These are phyloP conservation scores for Zygotorulaspora sp. DNA, from an alignment of 805 yeast species.

Conservation along the genomic window DNA sequence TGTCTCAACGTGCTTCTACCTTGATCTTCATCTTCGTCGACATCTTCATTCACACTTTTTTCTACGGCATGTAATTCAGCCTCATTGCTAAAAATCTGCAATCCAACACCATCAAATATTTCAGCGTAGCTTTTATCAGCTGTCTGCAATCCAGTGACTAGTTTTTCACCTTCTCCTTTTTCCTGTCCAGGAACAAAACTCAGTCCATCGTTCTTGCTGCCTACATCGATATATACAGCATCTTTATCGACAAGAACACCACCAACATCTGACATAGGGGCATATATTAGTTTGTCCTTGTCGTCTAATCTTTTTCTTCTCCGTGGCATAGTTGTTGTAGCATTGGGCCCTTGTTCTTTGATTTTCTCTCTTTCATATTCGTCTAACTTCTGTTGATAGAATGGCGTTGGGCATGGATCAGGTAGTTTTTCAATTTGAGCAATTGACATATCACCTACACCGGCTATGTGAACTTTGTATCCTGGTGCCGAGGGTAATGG, in stretches of 20 bases:
- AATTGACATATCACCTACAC: constrained; percentile 85
- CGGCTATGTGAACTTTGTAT: constrained; percentile 87
- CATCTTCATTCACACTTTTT: constrained; percentile 40
- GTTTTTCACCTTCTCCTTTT: constrained; percentile 77
- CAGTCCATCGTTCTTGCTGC: constrained; percentile 30
- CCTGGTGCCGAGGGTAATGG: constrained; percentile 59
- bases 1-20: constrained; percentile 67
- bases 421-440: constrained; percentile 81
- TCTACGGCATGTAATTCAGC: constrained; percentile 44
- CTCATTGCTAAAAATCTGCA: constrained; percentile 67
- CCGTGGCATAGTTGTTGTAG: constrained; percentile 57
- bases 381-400: constrained; percentile 76
- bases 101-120: constrained; percentile 60
- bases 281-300: constrained; percentile 88
- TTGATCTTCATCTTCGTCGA: constrained; percentile 39
- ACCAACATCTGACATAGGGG: constrained; percentile 99
- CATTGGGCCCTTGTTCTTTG: constrained; percentile 59
- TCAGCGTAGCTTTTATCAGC: constrained; percentile 58
- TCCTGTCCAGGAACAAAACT: constrained; percentile 61
- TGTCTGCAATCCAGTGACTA: constrained; percentile 77
- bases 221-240: constrained; percentile 83
- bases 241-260: constrained; percentile 96
- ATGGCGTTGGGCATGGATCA: constrained; percentile 99
- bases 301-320: constrained; percentile 92
- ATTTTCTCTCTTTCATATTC: constrained; percentile 73